A percentile compares a stretch with the other conserved stretches of the same genome.
These are phyloP conservation scores for Scheffersomyces lignicola DNA, from an alignment of 1,139 yeast genomes.

Conservation along the genomic window DNA sequence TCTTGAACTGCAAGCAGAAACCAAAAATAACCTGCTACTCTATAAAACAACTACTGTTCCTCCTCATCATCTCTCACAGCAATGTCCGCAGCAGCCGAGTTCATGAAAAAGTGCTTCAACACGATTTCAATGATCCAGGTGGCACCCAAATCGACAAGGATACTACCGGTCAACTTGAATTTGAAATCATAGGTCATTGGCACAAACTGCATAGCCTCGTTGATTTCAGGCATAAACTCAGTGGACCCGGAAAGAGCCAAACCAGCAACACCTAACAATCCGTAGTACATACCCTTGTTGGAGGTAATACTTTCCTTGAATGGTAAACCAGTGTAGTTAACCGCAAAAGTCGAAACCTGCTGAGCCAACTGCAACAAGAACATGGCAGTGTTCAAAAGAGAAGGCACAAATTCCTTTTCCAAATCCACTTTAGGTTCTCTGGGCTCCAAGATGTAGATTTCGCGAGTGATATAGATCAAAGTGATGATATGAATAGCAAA, in stretches of 20 bases:
- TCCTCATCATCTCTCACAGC: conserved; percentile 49
- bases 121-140: conserved; percentile 79
- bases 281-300: conserved; percentile 97
- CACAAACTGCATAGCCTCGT: conserved; percentile 88
- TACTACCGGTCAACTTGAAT: conserved; percentile 68
- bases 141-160: conserved; percentile 73
- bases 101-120: conserved; percentile 84
- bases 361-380: conserved; percentile 92
- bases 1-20: too few species aligned
- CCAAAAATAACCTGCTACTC: too few species aligned
- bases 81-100: conserved; percentile 89
- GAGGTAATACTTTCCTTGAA: conserved; percentile 88
- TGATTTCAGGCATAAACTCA: conserved; percentile 91
- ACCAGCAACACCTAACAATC: conserved; percentile 86
- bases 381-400: conserved; percentile 93
- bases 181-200: conserved; percentile 81
- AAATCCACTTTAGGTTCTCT: conserved; percentile 85
- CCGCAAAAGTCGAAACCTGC: conserved; percentile 97
- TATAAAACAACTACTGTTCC: too few species aligned
- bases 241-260: conserved; percentile 91
- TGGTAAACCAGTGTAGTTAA: conserved; percentile 96
- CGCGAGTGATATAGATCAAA: conserved; percentile 76
- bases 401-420: conserved; percentile 86
- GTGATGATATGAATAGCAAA: conserved; percentile 89
- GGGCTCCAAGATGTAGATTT: conserved; percentile 86